A percentile compares a stretch with the other conserved stretches of the same genome.
Conservation (phyloP, 129 eudicot genomes). For the Heracleum sosnowskyi region DNA sequence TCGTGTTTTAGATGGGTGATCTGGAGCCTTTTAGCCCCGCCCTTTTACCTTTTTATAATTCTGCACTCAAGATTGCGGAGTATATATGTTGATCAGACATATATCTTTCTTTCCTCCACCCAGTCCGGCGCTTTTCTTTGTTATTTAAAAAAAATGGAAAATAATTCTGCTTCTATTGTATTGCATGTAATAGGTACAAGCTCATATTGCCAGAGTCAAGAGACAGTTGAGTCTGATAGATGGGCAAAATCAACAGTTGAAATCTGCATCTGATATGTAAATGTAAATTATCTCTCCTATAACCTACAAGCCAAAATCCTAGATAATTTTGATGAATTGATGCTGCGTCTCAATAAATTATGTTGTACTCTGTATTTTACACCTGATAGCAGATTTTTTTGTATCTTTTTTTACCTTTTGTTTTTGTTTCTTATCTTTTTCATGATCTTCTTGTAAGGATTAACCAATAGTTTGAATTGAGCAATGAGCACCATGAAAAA, state of each 20-base stretch:
- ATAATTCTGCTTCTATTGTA: neutral
- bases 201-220: constrained; percentile 85
- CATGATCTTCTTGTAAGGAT: constrained; percentile 9
- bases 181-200: constrained; percentile 58
- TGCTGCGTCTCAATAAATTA: constrained; percentile 10
- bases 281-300: constrained; percentile 13
- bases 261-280: constrained; percentile 36
- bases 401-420: neutral
- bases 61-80: neutral
- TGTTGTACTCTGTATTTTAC: constrained; percentile 2
- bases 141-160: neutral
- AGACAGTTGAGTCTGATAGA: constrained; percentile 79
- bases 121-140: neutral
- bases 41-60: neutral
- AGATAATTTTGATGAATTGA: neutral
- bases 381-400: constrained; percentile 3
- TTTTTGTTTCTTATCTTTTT: constrained; percentile 6
- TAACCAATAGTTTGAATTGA: constrained; percentile 8
- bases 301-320: neutral
- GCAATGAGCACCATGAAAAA: neutral
- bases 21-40: neutral
- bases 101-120: neutral
- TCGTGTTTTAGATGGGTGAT: neutral
- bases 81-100: neutral
- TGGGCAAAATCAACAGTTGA: constrained; percentile 60